Base-by-base conservation (phyloP, 2,329 filamentous ascomycete species). In the Exserohilum rostratum region DNA sequence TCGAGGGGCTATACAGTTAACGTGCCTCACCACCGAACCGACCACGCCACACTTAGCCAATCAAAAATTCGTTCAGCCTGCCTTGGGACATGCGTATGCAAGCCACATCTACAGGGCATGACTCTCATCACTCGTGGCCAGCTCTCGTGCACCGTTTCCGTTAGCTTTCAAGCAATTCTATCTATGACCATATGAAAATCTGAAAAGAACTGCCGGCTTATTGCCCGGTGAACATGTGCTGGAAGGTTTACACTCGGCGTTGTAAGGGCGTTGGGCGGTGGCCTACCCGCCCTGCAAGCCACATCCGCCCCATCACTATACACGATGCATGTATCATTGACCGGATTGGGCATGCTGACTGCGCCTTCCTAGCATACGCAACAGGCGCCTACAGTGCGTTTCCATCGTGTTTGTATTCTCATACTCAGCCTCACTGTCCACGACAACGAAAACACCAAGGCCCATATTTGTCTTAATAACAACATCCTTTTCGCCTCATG, bases 351-450 rank as follows among this genome's bases (percentile, higher is more conserved):
- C 38, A 15, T 30, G 15, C 38, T 2, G 20, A 22, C 27, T 18
- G 17, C 55, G 34, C 12, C 13, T 29, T 50, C 15, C 17, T 27
- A 50, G 50, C 39, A 38, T 18, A 48, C 47, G 30, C 47, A 34
- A 52, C 47, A 49, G 43, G 15, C 46, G 33, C 30, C n/a, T 38
- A 46, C n/a, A n/a, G n/a, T n/a, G n/a, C 31, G 31, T 51, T 53
- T 46, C 50, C 45, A 57, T 38, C 22, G 22, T 53, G 29, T 38
- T 44, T 29, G 48, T 42, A 42, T 40, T 50, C 15, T 34, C 20
- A 42, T 44, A 46, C 58, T 61, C 55, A 61, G 60, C 60, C 60
- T 59, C 60, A 46, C 10, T 27, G 50, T 55, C 55, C 42, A 60
- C 60, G 53, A 55, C 57, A 33, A 46, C 51, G 34, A 47, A 13